phyloP scores from a whole-genome alignment of 2,329 filamentous ascomycete species.

The Erysiphe neolycopersici region DNA sequence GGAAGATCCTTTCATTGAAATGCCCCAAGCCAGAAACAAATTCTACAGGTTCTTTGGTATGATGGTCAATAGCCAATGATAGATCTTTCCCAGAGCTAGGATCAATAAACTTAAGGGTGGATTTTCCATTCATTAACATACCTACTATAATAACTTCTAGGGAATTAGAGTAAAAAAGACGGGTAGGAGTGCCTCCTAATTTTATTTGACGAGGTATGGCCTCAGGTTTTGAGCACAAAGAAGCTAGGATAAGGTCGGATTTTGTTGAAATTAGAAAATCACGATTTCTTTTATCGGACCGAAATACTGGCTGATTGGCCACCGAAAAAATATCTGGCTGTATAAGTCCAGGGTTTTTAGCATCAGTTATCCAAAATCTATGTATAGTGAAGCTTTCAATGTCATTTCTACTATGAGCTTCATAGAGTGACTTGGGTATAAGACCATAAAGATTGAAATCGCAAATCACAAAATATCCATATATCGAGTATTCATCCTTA shows the following conservation, averaged over 20 bases:
- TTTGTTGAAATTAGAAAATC: conserved; percentile 23
- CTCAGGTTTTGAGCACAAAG: conserved; percentile 20
- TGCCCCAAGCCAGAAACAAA: conserved; percentile 30
- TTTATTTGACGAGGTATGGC: conserved; percentile 24
- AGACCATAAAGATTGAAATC: conserved; percentile 18
- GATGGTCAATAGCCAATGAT: conserved; percentile 19
- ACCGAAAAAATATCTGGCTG: conserved; percentile 23
- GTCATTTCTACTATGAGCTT: not conserved
- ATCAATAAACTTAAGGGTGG: conserved; percentile 29
- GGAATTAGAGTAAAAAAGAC: conserved; percentile 26
- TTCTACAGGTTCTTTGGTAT: conserved; percentile 16
- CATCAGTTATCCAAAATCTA: conserved; percentile 25
- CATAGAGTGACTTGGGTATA: not conserved
- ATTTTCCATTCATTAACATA: conserved; percentile 17
- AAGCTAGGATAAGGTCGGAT: conserved; percentile 24
- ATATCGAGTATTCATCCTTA: conserved; percentile 5
- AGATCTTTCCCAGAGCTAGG: conserved; percentile 25
- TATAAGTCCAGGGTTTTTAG: conserved; percentile 18
- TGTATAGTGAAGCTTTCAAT: conserved; percentile 5
- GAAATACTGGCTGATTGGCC: conserved; percentile 17
- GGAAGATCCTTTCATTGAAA: conserved; percentile 28
- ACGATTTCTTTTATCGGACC: conserved; percentile 3
- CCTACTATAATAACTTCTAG: conserved; percentile 28
- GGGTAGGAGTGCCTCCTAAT: conserved; percentile 15
- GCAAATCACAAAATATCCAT: conserved; percentile 20